Base-by-base conservation (phyloP, 352 stramenopile genomes). In the Globisporangium spinosum region DNA sequence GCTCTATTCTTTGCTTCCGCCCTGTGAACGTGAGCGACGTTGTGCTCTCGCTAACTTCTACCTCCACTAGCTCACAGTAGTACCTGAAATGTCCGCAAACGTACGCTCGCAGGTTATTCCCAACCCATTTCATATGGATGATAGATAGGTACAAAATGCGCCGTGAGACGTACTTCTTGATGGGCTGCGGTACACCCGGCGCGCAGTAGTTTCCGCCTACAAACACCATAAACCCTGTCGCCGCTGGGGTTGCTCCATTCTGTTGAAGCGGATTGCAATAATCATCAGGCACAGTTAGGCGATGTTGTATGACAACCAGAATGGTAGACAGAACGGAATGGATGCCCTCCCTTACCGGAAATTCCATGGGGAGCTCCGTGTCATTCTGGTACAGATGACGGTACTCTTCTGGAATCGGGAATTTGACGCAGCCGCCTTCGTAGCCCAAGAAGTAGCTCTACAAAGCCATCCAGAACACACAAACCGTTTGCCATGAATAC, bases 371-470 rank as follows among this genome's bases (percentile, higher is more conserved):
- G 9, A 95, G 78, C 43, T 90, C 80, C 0, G 81, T 93, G 61
- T 89, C 83, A 56, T 89, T 86, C 61, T 86, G 67, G 67, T 95
- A 95, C 61, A 94, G 61, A 51, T 91, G 70, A 13, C 70, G 73
- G 63, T 93, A 93, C 67, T 93, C 77, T 2, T 72, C 64, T 58
- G 88, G 88, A 60, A 95, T 94, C 6, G 88, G 85, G 65, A 95
- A 95, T 34, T 76, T 87, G 59, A 95, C 69, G 53, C 77, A 89
- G 0, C 81, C 81, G 27, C 88, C 88, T 68, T 90, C 70, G 61
- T 95, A 95, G 3, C 78, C 71, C 54, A 95, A 75, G 2, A 77
- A 75, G 56, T 95, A 95, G n/a, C 60, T 89, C 87, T 94, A 27
- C 8, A 29, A 29, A 49, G 7, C 17, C 25, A 47, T 23, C 32